phyloP scores from a whole-genome alignment of 2,329 filamentous ascomycete genomes.

The Alternaria gansuensis region DNA sequence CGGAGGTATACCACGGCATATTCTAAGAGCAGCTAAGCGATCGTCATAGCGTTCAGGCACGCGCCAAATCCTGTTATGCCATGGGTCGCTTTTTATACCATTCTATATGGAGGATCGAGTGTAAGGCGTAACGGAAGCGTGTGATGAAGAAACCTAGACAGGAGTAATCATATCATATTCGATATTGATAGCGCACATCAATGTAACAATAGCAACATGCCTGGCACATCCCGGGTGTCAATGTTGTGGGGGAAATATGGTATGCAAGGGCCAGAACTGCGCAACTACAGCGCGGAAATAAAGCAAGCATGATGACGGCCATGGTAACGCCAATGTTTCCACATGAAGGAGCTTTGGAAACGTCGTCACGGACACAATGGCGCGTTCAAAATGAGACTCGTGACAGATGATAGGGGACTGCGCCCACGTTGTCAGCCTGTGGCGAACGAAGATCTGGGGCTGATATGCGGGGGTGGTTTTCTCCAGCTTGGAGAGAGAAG shows the following conservation, averaged over 20 bases:
- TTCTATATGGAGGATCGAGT: neutral
- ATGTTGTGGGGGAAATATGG: neutral
- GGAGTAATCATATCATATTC: neutral
- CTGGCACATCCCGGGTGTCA: neutral
- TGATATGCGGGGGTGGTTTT: slow-evolving; percentile 7
- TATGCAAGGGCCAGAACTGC: neutral
- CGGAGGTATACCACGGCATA: neutral
- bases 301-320: neutral
- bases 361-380: neutral
- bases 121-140: slow-evolving; percentile 1
- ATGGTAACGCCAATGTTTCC: neutral
- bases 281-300: neutral
- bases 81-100: neutral
- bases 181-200: neutral
- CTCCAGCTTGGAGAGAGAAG: neutral
- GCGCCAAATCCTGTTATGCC: neutral
- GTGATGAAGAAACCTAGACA: neutral
- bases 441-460: slow-evolving; percentile 8
- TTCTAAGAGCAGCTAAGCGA: neutral
- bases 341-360: neutral
- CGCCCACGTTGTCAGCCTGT: neutral
- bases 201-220: neutral
- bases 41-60: neutral
- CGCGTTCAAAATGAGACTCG: neutral
- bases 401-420: neutral